phyloP scores from a whole-genome alignment of 2,329 filamentous ascomycete species.

The Diaporthe aspalathi region DNA sequence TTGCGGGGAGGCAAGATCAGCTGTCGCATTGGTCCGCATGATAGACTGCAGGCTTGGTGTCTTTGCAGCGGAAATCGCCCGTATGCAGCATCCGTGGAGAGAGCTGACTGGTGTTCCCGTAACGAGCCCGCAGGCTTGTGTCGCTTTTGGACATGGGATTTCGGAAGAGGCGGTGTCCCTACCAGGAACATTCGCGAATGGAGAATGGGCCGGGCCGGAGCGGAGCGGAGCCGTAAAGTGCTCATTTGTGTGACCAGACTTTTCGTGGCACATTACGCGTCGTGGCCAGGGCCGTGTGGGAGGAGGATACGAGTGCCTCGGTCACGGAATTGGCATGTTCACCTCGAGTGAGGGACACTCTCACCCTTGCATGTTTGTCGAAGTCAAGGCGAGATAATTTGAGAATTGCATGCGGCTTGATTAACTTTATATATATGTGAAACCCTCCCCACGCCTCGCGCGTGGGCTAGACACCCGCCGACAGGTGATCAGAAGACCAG shows the following conservation, averaged over 20 bases:
- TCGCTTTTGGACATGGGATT: neutral
- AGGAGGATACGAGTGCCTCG: neutral
- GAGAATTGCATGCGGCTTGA: conserved; percentile 16
- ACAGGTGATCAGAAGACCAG: neutral
- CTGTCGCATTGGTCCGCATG: neutral
- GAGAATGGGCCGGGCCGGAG: neutral
- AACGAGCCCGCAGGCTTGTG: conserved; percentile 28
- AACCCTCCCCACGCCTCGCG: conserved; percentile 15
- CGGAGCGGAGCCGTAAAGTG: neutral
- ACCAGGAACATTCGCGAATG: neutral
- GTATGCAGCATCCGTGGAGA: neutral
- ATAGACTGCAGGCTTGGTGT: neutral
- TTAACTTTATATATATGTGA: conserved; percentile 26
- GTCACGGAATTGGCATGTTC: neutral
- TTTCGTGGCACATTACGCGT: conserved; percentile 3
- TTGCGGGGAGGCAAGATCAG: neutral
- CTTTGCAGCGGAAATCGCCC: neutral
- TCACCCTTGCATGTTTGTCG: neutral
- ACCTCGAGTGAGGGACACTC: neutral
- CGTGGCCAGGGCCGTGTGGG: neutral
- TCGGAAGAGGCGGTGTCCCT: conserved; percentile 2
- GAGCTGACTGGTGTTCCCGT: neutral
- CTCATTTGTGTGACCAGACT: neutral
- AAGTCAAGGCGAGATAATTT: neutral
- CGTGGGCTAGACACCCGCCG: conserved; percentile 3